Percentiles rank a stretch among this genome's conserved stretches.
Evolutionary conservation across 2,329 filamentous ascomycete genomes (phyloP).

Genomic region (Coleophoma eucalyptorum): DNA sequence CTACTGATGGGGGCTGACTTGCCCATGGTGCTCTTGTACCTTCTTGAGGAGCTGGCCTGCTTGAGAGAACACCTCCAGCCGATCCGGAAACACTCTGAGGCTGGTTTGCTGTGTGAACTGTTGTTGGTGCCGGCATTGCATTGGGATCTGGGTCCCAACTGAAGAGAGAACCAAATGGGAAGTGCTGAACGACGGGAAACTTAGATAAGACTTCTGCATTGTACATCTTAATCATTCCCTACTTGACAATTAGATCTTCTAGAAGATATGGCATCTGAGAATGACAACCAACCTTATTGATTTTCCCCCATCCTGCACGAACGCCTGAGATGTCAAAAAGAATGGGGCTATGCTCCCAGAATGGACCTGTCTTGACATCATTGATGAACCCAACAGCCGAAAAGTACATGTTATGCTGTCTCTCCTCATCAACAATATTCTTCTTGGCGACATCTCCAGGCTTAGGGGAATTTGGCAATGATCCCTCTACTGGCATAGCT

Average conservation of each 20-base stretch:
- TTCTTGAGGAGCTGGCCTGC: conserved; percentile 15
- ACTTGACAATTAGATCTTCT: background rate
- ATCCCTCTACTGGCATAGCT: conserved; percentile 74
- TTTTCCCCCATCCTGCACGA: conserved; percentile 93
- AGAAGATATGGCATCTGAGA: no score
- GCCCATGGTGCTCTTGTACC: conserved; percentile 24
- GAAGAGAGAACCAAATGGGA: conserved; percentile 77
- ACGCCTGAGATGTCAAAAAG: conserved; percentile 93
- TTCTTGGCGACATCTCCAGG: conserved; percentile 66
- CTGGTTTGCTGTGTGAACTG: conserved; percentile 56
- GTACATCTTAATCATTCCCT: conserved; percentile 99
- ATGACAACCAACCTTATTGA: conserved; percentile 66
- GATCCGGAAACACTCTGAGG: conserved; percentile 27
- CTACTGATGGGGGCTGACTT: conserved; percentile 5
- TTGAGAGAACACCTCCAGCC: conserved; percentile 8
- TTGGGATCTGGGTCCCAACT: conserved; percentile 68
- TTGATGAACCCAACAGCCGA: conserved; percentile 95
- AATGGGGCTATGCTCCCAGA: conserved; percentile 96
- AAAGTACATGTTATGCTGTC: conserved; percentile 81
- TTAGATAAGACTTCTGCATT: conserved; percentile 94
- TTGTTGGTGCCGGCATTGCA: conserved; percentile 43
- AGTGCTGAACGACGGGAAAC: conserved; percentile 98
- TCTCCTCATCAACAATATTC: conserved; percentile 60
- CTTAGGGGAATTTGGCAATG: conserved; percentile 65
- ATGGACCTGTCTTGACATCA: conserved; percentile 92